phyloP scores from a whole-genome alignment of 768 basidiomycete species.

The Collybia nuda region DNA sequence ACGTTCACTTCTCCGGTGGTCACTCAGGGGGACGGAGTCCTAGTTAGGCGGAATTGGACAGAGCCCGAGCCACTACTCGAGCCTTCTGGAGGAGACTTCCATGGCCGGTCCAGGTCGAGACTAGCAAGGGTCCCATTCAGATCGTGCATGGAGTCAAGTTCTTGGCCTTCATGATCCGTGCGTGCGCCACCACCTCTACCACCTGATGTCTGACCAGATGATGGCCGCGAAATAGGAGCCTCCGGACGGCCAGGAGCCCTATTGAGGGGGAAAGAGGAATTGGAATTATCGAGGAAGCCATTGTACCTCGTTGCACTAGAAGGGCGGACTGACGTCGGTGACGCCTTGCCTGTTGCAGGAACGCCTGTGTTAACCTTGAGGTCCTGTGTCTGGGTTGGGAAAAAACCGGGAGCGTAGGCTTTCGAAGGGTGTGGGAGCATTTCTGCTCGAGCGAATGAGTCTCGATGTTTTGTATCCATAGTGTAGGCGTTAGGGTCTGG shows the following conservation, averaged over 20 bases:
- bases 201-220: slow-evolving; percentile 42
- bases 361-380: slow-evolving; percentile 29
- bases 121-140: slow-evolving; percentile 77
- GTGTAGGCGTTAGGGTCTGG: slow-evolving; percentile 62
- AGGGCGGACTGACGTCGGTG: slow-evolving; percentile 44
- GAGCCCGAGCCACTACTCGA: slow-evolving; percentile 10
- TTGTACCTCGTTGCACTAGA: slow-evolving; percentile 45
- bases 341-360: slow-evolving; percentile 11
- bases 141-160: slow-evolving; percentile 61
- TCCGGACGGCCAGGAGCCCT: slow-evolving; percentile 44
- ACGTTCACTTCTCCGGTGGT: slow-evolving; percentile 1
- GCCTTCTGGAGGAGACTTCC: slow-evolving; percentile 22
- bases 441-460: slow-evolving; percentile 37
- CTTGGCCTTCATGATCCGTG: slow-evolving; percentile 27
- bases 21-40: slow-evolving; percentile 16
- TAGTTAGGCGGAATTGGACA: slow-evolving; percentile 12
- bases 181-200: slow-evolving; percentile 8
- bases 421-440: slow-evolving; percentile 47
- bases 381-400: slow-evolving; percentile 36
- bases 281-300: slow-evolving; percentile 42
- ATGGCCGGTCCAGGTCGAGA: slow-evolving; percentile 57
- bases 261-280: slow-evolving; percentile 32
- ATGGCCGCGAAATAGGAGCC: slow-evolving; percentile 50
- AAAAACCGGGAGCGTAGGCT: slow-evolving; percentile 52
- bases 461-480: slow-evolving; percentile 34